These are phyloP conservation scores for Poa pratensis DNA, from an alignment of 176 grass and related monocot species.

Conservation along the genomic window DNA sequence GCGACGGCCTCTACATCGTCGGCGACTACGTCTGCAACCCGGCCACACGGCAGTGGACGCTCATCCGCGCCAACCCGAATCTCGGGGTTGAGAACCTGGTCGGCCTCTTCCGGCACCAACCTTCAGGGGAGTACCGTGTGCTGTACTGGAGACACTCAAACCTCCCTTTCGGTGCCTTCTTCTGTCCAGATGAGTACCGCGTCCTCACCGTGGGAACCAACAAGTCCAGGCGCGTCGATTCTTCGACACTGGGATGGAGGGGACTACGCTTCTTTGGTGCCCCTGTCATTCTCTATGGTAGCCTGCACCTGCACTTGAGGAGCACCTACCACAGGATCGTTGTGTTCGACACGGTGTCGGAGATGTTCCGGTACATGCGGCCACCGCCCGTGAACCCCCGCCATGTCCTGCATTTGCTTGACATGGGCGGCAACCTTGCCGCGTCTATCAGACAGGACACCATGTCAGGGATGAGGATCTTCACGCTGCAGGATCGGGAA, in stretches of 20 bases:
- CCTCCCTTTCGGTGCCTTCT: too few relatives aligned
- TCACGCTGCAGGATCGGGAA: background rate
- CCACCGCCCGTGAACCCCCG: background rate
- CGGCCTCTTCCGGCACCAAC: background rate
- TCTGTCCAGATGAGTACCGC: background rate
- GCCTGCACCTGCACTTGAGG: background rate
- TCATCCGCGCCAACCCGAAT: background rate
- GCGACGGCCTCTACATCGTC: background rate
- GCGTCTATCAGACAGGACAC: background rate
- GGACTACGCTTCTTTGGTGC: background rate
- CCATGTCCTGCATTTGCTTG: constrained; percentile 8
- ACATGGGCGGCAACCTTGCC: background rate
- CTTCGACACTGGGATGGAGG: too few relatives aligned
- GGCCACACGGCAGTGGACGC: background rate
- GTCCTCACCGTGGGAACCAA: background rate
- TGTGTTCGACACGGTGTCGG: background rate
- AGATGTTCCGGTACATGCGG: background rate
- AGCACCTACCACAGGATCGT: background rate
- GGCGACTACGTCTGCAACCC: background rate
- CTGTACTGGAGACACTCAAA: background rate
- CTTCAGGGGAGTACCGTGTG: background rate
- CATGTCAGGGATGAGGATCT: background rate
- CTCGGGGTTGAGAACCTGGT: accelerated
- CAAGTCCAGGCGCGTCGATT: background rate
- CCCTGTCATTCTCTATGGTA: background rate